phyloP scores from a whole-genome alignment of 1,284 basidiomycete genomes.

The Volvariella volvacea region DNA sequence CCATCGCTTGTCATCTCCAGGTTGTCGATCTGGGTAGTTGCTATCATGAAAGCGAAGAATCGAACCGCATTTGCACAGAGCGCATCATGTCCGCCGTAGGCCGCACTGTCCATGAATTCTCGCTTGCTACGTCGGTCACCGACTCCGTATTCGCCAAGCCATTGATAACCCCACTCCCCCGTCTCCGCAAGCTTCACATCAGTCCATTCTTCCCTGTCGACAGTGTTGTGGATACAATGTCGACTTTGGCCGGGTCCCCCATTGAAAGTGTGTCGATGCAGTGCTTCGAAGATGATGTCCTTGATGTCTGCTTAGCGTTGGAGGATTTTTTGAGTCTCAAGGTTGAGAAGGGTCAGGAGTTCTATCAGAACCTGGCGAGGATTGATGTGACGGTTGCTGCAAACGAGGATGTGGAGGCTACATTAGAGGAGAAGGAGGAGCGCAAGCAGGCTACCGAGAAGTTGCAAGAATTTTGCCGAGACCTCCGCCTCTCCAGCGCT shows the following conservation, averaged over 20 bases:
- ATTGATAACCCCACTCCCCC: background rate
- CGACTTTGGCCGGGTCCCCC: conserved; percentile 52
- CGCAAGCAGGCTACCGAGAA: conserved; percentile 27
- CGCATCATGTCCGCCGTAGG: conserved; percentile 54
- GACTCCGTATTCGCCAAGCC: conserved; percentile 36
- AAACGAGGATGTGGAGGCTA: conserved; percentile 15
- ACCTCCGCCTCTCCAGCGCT: background rate
- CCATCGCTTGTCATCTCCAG: conserved; percentile 44
- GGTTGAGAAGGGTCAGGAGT: conserved; percentile 37
- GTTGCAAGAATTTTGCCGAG: conserved; percentile 34
- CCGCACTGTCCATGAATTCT: conserved; percentile 44
- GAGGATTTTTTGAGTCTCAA: conserved; percentile 49
- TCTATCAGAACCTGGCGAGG: conserved; percentile 32
- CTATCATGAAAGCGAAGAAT: conserved; percentile 43
- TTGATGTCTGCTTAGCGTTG: conserved; percentile 48
- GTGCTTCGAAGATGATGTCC: conserved; percentile 54
- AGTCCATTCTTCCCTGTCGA: conserved; percentile 45
- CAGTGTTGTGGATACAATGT: conserved; percentile 50
- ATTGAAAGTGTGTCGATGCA: conserved; percentile 51
- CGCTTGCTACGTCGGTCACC: conserved; percentile 44
- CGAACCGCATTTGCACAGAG: conserved; percentile 48
- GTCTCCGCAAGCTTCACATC: conserved; percentile 4
- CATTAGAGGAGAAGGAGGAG: conserved; percentile 23
- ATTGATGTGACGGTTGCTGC: conserved; percentile 35
- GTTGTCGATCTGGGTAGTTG: conserved; percentile 56